These are phyloP conservation scores for Pythium aphanidermatum DNA, from an alignment of 352 stramenopile species.

Conservation along the genomic window DNA sequence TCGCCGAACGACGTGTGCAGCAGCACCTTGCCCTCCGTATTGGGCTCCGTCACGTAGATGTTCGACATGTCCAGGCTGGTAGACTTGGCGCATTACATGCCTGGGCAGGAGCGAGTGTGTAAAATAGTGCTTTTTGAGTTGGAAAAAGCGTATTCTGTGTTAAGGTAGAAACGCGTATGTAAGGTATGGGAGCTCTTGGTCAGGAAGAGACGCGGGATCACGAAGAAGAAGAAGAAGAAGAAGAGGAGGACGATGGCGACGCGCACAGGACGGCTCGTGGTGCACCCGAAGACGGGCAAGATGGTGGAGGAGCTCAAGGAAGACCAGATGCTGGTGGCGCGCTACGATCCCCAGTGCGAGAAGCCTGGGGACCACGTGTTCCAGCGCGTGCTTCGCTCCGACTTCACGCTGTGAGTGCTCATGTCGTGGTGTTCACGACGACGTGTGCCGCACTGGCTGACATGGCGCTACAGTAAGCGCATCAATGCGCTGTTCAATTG, in stretches of 20 bases:
- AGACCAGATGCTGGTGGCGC: conserved; percentile 55
- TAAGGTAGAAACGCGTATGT: no score
- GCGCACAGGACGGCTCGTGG: conserved; percentile 42
- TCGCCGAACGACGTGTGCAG: conserved; percentile 97
- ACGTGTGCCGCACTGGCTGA: conserved; percentile 7
- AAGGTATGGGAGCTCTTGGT: conserved; percentile 1
- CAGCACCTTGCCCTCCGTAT: conserved; percentile 94
- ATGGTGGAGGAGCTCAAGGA: conserved; percentile 66
- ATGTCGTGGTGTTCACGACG: not conserved
- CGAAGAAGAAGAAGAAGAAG: not conserved
- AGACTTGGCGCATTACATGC: no score
- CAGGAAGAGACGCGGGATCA: not conserved
- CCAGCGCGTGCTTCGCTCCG: conserved; percentile 38
- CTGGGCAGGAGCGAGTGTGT: no score
- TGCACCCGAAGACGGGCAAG: conserved; percentile 46
- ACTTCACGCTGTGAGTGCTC: conserved; percentile 46
- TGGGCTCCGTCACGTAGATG: conserved; percentile 96
- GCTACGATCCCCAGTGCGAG: conserved; percentile 36
- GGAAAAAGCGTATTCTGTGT: no score
- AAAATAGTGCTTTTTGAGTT: no score
- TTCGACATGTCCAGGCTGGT: no score
- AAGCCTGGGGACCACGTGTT: conserved; percentile 37
- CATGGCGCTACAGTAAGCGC: conserved; percentile 15
- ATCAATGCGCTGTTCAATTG: conserved; percentile 62
- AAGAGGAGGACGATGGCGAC: conserved; percentile 37